Conservation (phyloP, 192 early-diverging fungal genomes). For the Pilobolus umbonatus region DNA sequence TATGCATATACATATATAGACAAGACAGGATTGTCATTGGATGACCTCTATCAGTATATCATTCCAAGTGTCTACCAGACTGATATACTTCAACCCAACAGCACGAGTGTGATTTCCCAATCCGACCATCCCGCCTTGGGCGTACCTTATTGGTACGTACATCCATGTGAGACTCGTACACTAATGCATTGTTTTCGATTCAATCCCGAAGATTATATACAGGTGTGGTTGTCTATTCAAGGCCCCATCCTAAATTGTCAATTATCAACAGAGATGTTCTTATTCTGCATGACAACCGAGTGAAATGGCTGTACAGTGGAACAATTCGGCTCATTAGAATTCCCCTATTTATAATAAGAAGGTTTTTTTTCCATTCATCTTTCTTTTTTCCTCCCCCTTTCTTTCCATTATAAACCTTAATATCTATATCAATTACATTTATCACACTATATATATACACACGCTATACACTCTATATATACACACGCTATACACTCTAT, state of each 20-base stretch:
- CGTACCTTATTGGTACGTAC: slow-evolving; percentile 53
- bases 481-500: background rate
- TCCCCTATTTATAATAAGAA: slow-evolving; percentile 1
- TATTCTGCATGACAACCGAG: background rate
- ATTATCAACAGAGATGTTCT: slow-evolving; percentile 7
- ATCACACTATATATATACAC: background rate
- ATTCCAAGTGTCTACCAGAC: slow-evolving; percentile 13
- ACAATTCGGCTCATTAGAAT: background rate
- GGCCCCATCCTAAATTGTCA: slow-evolving; percentile 15
- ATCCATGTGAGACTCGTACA: slow-evolving; percentile 58
- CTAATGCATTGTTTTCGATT: slow-evolving; percentile 39
- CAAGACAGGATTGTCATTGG: slow-evolving; percentile 30
- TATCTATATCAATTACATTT: too few species aligned
- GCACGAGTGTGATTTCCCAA: slow-evolving; percentile 12
- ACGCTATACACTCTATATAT: background rate
- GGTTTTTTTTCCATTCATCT: background rate
- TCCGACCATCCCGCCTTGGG: slow-evolving; percentile 54
- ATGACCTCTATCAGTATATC: slow-evolving; percentile 41
- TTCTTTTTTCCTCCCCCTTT: too few species aligned
- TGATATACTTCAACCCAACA: background rate
- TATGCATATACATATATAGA: slow-evolving; percentile 14
- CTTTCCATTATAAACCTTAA: background rate
- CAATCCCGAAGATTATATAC: slow-evolving; percentile 8
- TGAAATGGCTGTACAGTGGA: too few species aligned
- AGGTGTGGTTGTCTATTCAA: slow-evolving; percentile 21